Evolutionary conservation across 1,284 basidiomycete species (phyloP), one percentile per base, ranked within the genome.

Genomic region (Cryptococcus sp.): DNA sequence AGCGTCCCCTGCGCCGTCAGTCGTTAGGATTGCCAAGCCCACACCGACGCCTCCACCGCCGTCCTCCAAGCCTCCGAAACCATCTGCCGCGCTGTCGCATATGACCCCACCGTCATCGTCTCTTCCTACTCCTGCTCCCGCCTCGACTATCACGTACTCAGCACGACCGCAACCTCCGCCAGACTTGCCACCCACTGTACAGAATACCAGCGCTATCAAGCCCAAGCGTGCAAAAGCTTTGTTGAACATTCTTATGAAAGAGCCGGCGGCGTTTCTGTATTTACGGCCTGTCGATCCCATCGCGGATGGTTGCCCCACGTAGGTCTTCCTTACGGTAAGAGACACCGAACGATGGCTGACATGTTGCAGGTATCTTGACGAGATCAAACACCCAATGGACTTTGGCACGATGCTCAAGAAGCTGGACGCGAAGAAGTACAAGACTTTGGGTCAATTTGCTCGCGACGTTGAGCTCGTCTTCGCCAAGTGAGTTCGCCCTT

Each of bases 381-480:
- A 98, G 80, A 97, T 99, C 74, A 82, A 86, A 65, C 80, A 89
- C 63, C 96, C 96, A 6, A 99, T 98, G 93, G 94, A 99, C 79
- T 87, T 98, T 56, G 86, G 86, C 11, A 96, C 94, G 11, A 91
- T 98, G 72, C 77, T 79, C 39, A 82, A 81, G 50, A 93, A 91
- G 72, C 80, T 96, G 53, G 83, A 84, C 42, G 77, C 83, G 55
- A 72, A 68, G 54, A 82, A 84, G 70, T 97, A 96, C 76, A 70
- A 80, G 19, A 87, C 84, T 0, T 90, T 92, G 87, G 90, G 89
- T 55, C 86, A 89, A 2, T 88, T 99, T 65, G 87, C 84, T 40
- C 82, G 83, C 59, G 95, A 98, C 70, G 81, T 91, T 56, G 86
- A 90, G 61, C 85, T 95, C 11, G 85, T 98, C 56, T 89, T 97